phyloP scores from a whole-genome alignment of 495 filamentous ascomycete genomes.

The Talaromyces borbonicus region DNA sequence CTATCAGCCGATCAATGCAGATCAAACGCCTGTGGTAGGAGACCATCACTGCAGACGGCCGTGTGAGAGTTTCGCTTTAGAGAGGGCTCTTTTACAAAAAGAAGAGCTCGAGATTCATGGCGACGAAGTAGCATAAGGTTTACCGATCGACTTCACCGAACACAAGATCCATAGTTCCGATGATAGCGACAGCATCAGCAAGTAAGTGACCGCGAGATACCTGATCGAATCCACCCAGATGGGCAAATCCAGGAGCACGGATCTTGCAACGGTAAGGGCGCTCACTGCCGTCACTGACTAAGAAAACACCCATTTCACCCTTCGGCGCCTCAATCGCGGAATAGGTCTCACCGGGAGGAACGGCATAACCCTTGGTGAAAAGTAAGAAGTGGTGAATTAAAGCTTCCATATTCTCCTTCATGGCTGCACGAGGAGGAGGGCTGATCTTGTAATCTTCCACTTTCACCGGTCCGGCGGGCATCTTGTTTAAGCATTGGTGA shows the following conservation, averaged over 20 bases:
- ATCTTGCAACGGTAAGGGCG: conserved; percentile 97
- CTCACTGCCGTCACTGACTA: conserved; percentile 96
- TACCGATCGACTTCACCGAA: conserved; percentile 65
- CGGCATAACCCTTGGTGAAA: conserved; percentile 95
- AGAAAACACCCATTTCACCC: conserved; percentile 97
- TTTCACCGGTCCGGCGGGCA: conserved; percentile 86
- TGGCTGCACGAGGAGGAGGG: conserved; percentile 91
- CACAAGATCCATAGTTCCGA: conserved; percentile 83
- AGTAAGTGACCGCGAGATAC: conserved; percentile 83
- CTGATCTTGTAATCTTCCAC: conserved; percentile 99
- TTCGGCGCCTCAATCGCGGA: conserved; percentile 96
- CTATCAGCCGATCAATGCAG: conserved; percentile 8
- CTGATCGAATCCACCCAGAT: conserved; percentile 91
- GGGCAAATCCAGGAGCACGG: conserved; percentile 91
- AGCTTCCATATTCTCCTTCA: conserved; percentile 99
- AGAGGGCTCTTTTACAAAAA: neutral
- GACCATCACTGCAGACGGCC: neutral
- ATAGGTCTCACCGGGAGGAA: conserved; percentile 98
- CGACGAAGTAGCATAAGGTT: conserved; percentile 13
- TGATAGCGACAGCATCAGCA: conserved; percentile 94
- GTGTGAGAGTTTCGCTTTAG: neutral
- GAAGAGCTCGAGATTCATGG: too few species aligned
- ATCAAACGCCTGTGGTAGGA: conserved; percentile 10
- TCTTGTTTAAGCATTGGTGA: conserved; percentile 97
- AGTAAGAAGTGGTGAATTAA: conserved; percentile 98